Conservation (phyloP, 129 eudicot species). For the Tanacetum coccineum region DNA sequence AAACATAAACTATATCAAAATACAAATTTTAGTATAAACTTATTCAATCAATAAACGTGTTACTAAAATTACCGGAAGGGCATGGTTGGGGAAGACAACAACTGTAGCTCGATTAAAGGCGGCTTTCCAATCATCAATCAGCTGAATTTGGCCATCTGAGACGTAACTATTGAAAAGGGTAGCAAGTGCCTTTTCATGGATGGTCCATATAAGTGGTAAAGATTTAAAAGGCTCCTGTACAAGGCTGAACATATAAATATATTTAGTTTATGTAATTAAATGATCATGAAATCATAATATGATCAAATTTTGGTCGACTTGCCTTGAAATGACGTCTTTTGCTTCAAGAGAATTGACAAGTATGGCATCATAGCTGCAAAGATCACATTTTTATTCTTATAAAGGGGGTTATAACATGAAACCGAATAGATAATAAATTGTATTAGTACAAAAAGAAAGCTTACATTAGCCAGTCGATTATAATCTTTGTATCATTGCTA, state of each 20-base stretch:
- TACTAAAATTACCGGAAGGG: conserved; percentile 61
- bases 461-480: conserved; percentile 91
- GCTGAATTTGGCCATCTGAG: conserved; percentile 42
- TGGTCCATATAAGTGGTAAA: conserved; percentile 81
- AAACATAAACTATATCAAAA: conserved; percentile 6
- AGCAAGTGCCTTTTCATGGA: conserved; percentile 72
- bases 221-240: conserved; percentile 94
- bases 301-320: conserved; percentile 23
- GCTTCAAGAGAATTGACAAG: conserved; percentile 77
- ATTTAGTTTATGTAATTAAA: conserved; percentile 29
- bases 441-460: conserved; percentile 6
- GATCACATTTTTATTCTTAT: conserved; percentile 8
- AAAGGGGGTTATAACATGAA: background rate
- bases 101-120: conserved; percentile 68
- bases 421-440: background rate
- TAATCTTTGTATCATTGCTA: conserved; percentile 30
- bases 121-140: conserved; percentile 62
- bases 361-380: conserved; percentile 87
- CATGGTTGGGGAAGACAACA: conserved; percentile 83
- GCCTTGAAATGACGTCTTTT: conserved; percentile 56
- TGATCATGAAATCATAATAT: conserved; percentile 3
- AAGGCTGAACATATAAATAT: conserved; percentile 71
- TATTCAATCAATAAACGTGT: background rate
- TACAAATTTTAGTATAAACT: background rate
- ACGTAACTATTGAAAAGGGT: conserved; percentile 45